Percentiles rank a stretch among this genome's conserved stretches.
Conservation (phyloP, 768 basidiomycete genomes). For the Clavulina sp. region DNA sequence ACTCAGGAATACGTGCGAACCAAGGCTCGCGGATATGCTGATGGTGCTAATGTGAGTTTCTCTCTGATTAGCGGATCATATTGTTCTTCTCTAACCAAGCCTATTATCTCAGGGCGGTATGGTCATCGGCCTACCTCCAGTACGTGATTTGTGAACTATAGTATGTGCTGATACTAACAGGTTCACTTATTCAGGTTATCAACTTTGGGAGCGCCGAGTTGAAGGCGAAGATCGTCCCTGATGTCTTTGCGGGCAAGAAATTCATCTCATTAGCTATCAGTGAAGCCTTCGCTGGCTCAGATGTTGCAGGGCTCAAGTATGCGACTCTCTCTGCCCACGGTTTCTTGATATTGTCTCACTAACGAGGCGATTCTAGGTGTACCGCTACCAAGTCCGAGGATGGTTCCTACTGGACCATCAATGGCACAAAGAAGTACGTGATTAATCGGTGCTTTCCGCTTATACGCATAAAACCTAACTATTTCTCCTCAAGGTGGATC, state of each 20-base stretch:
- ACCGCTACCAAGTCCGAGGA: conserved; percentile 56
- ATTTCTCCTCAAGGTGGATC: too few species aligned
- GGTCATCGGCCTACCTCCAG: conserved; percentile 76
- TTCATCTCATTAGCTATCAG: conserved; percentile 81
- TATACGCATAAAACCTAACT: conserved; percentile 10
- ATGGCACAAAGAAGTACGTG: conserved; percentile 78
- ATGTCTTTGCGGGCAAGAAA: conserved; percentile 61
- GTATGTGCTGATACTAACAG: neutral
- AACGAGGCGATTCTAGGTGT: conserved; percentile 40
- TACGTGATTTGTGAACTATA: conserved; percentile 36
- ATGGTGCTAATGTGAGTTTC: conserved; percentile 38
- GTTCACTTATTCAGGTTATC: conserved; percentile 65
- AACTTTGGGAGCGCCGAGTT: conserved; percentile 73
- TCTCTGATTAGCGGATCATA: conserved; percentile 8
- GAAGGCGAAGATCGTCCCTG: conserved; percentile 49
- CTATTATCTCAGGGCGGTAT: conserved; percentile 19
- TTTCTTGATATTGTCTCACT: conserved; percentile 12
- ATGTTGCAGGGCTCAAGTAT: conserved; percentile 47
- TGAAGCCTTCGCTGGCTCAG: conserved; percentile 85
- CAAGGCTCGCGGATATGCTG: conserved; percentile 72
- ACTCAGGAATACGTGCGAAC: conserved; percentile 68
- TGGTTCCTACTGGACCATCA: conserved; percentile 73
- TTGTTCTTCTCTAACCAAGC: neutral
- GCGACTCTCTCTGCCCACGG: too few species aligned
- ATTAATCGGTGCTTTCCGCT: neutral